These are phyloP conservation scores for Agrocybe chaxingu DNA, from an alignment of 768 basidiomycete species.

Conservation along the genomic window DNA sequence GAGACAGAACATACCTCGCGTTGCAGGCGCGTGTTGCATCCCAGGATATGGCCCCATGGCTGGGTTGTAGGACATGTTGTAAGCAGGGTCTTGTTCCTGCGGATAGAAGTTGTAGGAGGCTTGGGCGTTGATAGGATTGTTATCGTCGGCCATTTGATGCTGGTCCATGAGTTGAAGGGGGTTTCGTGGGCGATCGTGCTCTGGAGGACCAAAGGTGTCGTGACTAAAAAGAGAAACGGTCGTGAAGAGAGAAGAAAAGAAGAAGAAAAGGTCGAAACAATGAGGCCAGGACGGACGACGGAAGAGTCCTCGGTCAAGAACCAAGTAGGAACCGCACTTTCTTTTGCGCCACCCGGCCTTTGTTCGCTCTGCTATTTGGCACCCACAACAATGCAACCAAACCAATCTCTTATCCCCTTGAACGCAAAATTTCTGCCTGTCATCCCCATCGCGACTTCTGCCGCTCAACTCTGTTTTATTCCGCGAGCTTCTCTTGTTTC, in stretches of 20 bases:
- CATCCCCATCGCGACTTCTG: too few species aligned
- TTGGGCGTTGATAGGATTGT: conserved; percentile 43
- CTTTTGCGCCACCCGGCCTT: conserved; percentile 13
- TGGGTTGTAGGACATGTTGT: conserved; percentile 48
- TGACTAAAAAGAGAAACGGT: conserved; percentile 25
- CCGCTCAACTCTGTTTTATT: not conserved
- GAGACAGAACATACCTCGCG: conserved; percentile 63
- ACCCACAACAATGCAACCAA: conserved; percentile 7
- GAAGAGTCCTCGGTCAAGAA: conserved; percentile 14
- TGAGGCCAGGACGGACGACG: conserved; percentile 11
- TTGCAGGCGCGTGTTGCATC: conserved; percentile 56
- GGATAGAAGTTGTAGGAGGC: conserved; percentile 50
- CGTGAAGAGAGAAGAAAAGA: conserved; percentile 33
- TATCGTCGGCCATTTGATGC: conserved; percentile 45
- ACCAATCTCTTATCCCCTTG: not conserved
- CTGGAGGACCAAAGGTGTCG: conserved; percentile 19
- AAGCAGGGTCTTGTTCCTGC: conserved; percentile 52
- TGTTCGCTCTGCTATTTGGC: conserved; percentile 16
- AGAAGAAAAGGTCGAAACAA: conserved; percentile 32
- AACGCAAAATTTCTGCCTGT: not conserved
- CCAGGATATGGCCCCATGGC: conserved; percentile 60
- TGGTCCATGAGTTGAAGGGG: conserved; percentile 43
- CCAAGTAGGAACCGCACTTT: not conserved
- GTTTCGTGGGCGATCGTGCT: conserved; percentile 25
- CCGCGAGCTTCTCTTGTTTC: not conserved